Base-by-base conservation (phyloP, 352 stramenopile genomes). In the Phytopythium delawarense region DNA sequence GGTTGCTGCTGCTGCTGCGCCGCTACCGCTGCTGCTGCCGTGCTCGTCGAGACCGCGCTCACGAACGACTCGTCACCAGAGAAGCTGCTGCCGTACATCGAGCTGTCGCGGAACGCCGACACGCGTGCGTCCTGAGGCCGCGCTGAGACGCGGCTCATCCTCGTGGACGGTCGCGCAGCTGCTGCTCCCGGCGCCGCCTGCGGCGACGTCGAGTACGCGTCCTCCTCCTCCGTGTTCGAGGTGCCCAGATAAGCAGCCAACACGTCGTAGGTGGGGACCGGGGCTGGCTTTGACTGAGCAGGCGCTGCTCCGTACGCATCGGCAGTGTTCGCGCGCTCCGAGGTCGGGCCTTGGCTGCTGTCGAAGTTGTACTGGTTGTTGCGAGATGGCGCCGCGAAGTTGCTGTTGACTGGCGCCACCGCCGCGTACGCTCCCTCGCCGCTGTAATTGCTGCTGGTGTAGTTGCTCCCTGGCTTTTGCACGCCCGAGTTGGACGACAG, bases 211-310 rank as follows among this genome's bases (percentile, higher is more conserved):
- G 62, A 63, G 57, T 71, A 60, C 16, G 44, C 53, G 20, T 66
- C 44, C 42, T 76, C 68, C n/a, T 69, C 61, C 21, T 46, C 39
- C 13, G 61, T 66, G 2, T 76, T 69, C 13, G 64, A 52, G 18
- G 69, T 80, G 7, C 69, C 72, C 37, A 80, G 62, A 46, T 80
- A 80, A 2, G 72, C 70, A 57, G 69, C 70, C 16, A 80, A 32
- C 4, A 80, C 70, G 46, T 80, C 72, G 63, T 80, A 80, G 4
- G 66, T 71, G 30, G 72, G 69, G 30, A 9, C 15, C 16, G 30
- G 69, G 3, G 4, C 18, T 7, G 52, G 32, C 52, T 57, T 57
- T 12, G 52, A n/a, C 12, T 42, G 52, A 34, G 32, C 52, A 46
- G 52, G 32, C 16, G 20, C 52, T 37, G 48, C 11, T 12, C 4